Evolutionary conservation across 441 rosid species (phyloP), one percentile per base, ranked within the genome.

Genomic region (Jatropha multifida): DNA sequence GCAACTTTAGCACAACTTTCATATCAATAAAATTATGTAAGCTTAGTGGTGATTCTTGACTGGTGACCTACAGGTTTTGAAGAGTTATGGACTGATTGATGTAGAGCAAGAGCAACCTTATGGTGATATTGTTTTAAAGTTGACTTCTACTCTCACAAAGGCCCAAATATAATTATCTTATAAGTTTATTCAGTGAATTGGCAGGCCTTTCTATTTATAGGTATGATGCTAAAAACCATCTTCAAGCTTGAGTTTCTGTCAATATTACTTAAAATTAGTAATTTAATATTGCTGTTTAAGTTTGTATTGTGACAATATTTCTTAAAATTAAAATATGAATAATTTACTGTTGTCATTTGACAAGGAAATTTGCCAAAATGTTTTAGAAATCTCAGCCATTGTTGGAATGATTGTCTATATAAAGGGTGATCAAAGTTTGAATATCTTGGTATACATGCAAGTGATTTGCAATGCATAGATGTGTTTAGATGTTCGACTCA

Each of bases 81-180:
- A 93, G 88, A 90, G 89, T 80, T 58, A 80, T 62, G 92, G 86
- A 42, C 87, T 90, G 42, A 49, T 93, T 56, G 94, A 92, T 80
- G 88, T 84, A 74, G 80, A 77, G 27, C 99, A 94, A 70, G 90
- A 85, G 18, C 69, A 86, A 75, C 84, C 96, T 3, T 91, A 94
- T 27, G 87, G 90, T 14, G 94, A 89, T 85, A 88, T 93, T 62
- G 14, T 77, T 72, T 76, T 93, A 70, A 84, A 81, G 85, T 66
- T 89, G 81, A 81, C 90, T 76, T 73, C 85, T 14, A 65, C 59
- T 4, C 80, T 86, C 12, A 77, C 87, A 11, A 90, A 90, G 77
- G 80, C 82, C 32, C 73, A 81, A 37, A 64, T 82, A 65, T 88
- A 81, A 90, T 74, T 68, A 61, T 37, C 40, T 38, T 75, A 18